These are phyloP conservation scores for Globisporangium perplexum DNA, from an alignment of 352 stramenopile species.

Conservation along the genomic window DNA sequence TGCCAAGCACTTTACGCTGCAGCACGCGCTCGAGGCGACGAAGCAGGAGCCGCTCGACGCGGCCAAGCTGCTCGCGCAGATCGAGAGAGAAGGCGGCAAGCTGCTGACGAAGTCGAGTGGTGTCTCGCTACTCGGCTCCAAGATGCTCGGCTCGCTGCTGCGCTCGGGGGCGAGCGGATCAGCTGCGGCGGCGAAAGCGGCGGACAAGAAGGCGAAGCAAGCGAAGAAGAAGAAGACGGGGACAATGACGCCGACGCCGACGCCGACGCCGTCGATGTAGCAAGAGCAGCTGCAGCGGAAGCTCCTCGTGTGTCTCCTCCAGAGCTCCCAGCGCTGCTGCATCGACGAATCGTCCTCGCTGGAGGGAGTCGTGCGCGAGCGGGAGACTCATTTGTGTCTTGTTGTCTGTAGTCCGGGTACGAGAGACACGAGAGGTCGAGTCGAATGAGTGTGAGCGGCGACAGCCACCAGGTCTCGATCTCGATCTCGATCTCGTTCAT, in stretches of 20 bases:
- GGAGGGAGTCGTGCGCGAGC: no score
- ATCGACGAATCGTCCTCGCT: no score
- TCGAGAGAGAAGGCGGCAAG: conserved; percentile 21
- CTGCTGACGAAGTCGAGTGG: neutral
- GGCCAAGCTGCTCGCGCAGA: conserved; percentile 45
- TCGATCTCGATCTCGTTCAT: no score
- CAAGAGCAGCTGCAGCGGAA: no score
- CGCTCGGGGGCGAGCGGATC: neutral
- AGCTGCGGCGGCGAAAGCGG: neutral
- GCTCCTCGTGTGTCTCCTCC: no score
- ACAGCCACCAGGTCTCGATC: no score
- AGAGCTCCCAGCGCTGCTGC: no score
- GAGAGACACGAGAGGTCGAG: no score
- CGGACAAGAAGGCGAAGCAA: neutral
- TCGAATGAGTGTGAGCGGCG: no score
- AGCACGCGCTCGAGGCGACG: conserved; percentile 58
- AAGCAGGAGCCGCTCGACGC: conserved; percentile 50
- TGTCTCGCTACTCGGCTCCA: conserved; percentile 1
- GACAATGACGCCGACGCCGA: neutral
- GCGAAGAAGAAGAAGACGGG: neutral
- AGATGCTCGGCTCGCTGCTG: conserved; percentile 12
- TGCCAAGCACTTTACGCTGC: conserved; percentile 47
- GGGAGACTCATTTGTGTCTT: no score
- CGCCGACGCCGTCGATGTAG: neutral
- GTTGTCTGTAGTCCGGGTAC: no score